These are phyloP conservation scores for Amanita fuliginea DNA, from an alignment of 768 basidiomycete genomes.

Conservation along the genomic window DNA sequence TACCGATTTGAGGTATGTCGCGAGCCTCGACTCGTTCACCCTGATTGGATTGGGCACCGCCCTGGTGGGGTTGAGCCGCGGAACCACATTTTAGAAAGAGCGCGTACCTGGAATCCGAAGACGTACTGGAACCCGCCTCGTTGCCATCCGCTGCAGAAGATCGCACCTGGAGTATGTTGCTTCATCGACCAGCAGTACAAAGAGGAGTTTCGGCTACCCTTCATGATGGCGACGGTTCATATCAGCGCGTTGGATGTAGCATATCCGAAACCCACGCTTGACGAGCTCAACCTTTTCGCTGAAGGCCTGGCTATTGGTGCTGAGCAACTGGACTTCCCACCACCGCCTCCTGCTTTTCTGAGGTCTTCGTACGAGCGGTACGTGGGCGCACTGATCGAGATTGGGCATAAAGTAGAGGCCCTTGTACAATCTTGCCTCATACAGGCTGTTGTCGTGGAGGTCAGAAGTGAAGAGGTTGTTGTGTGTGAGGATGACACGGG, in stretches of 20 bases:
- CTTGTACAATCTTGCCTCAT: background rate
- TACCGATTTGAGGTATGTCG: no score
- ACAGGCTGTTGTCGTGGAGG: background rate
- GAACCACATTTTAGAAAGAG: background rate
- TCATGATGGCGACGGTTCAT: background rate
- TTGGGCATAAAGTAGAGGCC: background rate
- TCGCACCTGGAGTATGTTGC: background rate
- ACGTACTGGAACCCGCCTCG: background rate
- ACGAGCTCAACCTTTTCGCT: background rate
- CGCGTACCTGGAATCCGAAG: background rate
- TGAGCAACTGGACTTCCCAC: background rate
- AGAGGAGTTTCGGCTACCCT: background rate
- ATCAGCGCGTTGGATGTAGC: background rate
- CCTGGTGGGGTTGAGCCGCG: no score
- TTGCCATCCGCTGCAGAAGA: background rate
- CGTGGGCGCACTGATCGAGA: background rate
- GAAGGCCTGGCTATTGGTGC: background rate
- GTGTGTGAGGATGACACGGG: background rate
- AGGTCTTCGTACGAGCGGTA: background rate
- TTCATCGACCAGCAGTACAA: background rate
- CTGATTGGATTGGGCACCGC: background rate
- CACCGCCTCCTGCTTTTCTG: background rate
- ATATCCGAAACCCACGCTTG: background rate
- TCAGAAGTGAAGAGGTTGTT: background rate
- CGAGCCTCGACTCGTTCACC: background rate